Percentiles rank a stretch among this genome's conserved stretches.
Evolutionary conservation across 106 monocot species (phyloP).

Genomic region (Iris macrosiphon): DNA sequence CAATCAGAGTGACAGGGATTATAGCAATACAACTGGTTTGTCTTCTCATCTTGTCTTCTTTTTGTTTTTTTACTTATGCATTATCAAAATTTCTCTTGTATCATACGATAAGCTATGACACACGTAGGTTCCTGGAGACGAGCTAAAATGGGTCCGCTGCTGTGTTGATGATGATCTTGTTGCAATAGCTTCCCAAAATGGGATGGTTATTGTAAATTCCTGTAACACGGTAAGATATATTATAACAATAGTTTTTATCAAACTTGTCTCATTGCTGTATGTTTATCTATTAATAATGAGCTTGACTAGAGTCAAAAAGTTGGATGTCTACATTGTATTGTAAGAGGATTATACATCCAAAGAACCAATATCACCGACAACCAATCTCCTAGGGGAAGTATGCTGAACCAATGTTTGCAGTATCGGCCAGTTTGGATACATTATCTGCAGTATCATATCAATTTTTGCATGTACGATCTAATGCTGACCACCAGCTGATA

Average conservation of each 20-base stretch:
- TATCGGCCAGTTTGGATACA: no score
- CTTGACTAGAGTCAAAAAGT: no score
- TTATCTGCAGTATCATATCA: no score
- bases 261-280: no score
- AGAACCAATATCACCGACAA: no score
- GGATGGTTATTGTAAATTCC: constrained; percentile 75
- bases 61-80: constrained; percentile 1
- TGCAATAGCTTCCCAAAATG: constrained; percentile 89
- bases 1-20: constrained; percentile 84
- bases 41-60: background rate
- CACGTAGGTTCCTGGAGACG: constrained; percentile 80
- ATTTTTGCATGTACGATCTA: no score
- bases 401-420: no score
- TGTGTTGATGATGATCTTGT: constrained; percentile 87
- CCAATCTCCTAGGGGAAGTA: no score
- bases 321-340: no score
- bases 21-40: constrained; percentile 99
- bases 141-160: constrained; percentile 87
- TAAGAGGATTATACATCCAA: no score
- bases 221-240: constrained; percentile 60
- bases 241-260: background rate
- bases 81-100: background rate
- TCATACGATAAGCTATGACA: background rate
- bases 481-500: no score
- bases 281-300: no score